Percentiles rank a stretch among this genome's conserved stretches.
phyloP scores from a whole-genome alignment of 192 early-diverging fungal genomes.

The Diversispora epigaea region DNA sequence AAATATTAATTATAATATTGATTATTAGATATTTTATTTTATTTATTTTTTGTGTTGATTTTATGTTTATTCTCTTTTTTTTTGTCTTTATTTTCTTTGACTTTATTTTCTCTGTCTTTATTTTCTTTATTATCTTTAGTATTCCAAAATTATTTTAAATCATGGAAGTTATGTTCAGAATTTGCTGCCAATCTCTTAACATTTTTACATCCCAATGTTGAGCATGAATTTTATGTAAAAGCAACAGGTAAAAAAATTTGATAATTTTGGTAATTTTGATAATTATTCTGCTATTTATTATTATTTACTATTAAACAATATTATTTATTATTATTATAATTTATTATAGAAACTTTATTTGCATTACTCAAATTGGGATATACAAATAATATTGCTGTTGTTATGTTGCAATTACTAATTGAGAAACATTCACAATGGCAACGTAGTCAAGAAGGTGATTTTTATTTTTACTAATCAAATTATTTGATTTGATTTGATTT shows the following conservation, averaged over 20 bases:
- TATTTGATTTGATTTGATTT: too few relatives aligned
- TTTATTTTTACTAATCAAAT: background rate
- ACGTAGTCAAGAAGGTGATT: background rate
- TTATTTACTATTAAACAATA: background rate
- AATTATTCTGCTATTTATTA: too few relatives aligned
- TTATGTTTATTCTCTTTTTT: background rate
- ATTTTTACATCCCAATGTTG: constrained; percentile 25
- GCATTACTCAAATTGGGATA: constrained; percentile 9
- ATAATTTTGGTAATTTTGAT: too few relatives aligned
- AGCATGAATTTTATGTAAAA: constrained; percentile 16
- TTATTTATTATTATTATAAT: background rate
- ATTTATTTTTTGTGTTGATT: background rate
- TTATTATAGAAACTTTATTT: constrained; percentile 20
- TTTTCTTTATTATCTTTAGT: too few relatives aligned
- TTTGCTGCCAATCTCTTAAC: constrained; percentile 9
- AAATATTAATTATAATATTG: background rate
- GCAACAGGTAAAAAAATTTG: background rate
- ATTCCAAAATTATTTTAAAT: background rate
- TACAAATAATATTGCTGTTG: background rate
- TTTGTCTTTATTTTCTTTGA: background rate
- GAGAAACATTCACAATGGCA: constrained; percentile 21
- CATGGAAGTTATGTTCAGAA: background rate
- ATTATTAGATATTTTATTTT: background rate
- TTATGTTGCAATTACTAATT: background rate
- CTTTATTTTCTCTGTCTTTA: too few relatives aligned